Evolutionary conservation across 2,329 filamentous ascomycete species (phyloP), one percentile per base, ranked within the genome.

Genomic region (Neonectria sp.): DNA sequence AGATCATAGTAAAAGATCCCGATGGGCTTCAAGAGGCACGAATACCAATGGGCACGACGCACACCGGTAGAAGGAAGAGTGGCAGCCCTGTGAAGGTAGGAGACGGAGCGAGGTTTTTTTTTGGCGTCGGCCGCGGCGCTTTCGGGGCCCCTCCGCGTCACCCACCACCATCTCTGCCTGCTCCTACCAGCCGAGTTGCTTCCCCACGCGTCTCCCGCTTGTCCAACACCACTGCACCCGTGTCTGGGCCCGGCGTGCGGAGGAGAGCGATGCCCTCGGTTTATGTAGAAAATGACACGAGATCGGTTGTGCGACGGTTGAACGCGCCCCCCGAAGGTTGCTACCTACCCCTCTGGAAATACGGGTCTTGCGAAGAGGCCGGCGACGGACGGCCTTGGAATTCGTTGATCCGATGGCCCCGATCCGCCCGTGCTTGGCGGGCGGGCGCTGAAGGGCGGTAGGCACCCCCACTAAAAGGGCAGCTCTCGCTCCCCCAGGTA

Each of bases 361-460:
- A 24, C 9, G 27, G 17, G 8, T 24, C n/a, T 40, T 11, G 7
- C 29, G 31, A 49, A 13, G 13, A 17, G 46, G 35, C 31, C 35
- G 43, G 52, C 29, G 29, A 46, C 43, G 52, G 40, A n/a, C 25
- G 27, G 27, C 56, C 31, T 49, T 35, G 59, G 29, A 27, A 46
- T 35, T 51, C 46, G 31, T 51, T 60, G 51, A 60, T 51, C 57
- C 57, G 63, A 65, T 48, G 51, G 37, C 51, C 27, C 63, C 63
- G 63, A 65, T 55, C 63, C 51, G 63, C 57, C 63, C 56, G 63
- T 60, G 63, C 63, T 56, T 60, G 55, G 55, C 51, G 45, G 49
- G 57, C 48, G 52, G 57, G 56, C 57, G 57, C 35, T 53, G n/a
- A 13, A 29, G 25, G 24, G 46, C 46, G 46, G 27, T 31, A 52